Base-by-base conservation (phyloP, 106 monocot species). In the Dioscorea dumetorum region DNA sequence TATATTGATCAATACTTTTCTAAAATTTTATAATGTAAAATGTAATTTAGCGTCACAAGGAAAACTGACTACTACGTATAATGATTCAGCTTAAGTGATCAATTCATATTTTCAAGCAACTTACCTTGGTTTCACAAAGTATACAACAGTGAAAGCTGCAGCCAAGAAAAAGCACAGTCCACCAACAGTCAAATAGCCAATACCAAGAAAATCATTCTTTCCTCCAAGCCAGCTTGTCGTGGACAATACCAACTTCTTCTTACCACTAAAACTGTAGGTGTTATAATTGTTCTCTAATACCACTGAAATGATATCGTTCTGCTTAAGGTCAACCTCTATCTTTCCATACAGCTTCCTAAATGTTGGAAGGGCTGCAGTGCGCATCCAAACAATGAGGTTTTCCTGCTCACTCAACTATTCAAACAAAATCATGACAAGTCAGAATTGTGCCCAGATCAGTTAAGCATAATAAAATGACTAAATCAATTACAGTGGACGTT, bases 341-440 rank as follows among this genome's bases (percentile, higher is more conserved):
- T 61, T 87, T 15, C 87, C 87, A 67, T 83, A 87, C 52, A 83
- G 16, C 74, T 87, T 87, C 41, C 87, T 79, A 61, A 87, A 87
- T 49, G 79, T 87, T 67, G 87, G 83, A 59, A 87, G 68, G 11
- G 87, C 83, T 14, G 87, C 87, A 15, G 87, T 83, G 22, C 83
- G 64, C 87, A 87, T 87, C 87, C 87, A 87, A 70, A 87, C 87
- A 61, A 86, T 86, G 32, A 86, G 82, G 70, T 86, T 76, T 49
- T 86, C 86, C 65, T 86, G 86, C 60, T 82, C 18, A 58, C 77
- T 83, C 74, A 87, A 57, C 87, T 87, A 69, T 52, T 70, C 41
- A 33, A 60, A 10, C 12, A n/a, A 50, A 22, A 24, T 51, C 5
- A 54, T 12, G 15, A 19, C 19, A 41, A 41, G 10, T 10, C 41